Conservation (phyloP, 805 yeast genomes). For the Yamadazyma sp. region DNA sequence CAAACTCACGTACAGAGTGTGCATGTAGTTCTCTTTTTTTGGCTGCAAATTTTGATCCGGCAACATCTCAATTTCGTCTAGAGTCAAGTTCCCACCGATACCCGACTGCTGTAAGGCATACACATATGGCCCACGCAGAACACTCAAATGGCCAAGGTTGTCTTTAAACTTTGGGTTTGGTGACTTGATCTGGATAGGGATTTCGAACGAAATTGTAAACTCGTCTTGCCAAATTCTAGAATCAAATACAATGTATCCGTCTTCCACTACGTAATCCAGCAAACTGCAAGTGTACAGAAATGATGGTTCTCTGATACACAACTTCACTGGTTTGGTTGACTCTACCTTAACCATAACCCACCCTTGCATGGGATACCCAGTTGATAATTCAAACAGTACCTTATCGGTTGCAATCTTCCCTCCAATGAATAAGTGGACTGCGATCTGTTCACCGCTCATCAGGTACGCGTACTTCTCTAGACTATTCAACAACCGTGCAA, state of each 20-base stretch:
- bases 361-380: conserved; percentile 18
- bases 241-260: conserved; percentile 16
- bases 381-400: conserved; percentile 7
- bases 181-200: conserved; percentile 14
- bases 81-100: conserved; percentile 3
- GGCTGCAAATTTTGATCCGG: conserved; percentile 10
- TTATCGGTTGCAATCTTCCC: conserved; percentile 6
- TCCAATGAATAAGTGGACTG: conserved; percentile 19
- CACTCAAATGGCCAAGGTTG: conserved; percentile 18
- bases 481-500: conserved; percentile 21
- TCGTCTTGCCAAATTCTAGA: conserved; percentile 11
- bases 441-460: conserved; percentile 10
- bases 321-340: conserved; percentile 11
- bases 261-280: conserved; percentile 1
- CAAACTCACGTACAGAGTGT: conserved; percentile 12
- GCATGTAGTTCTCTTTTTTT: neutral
- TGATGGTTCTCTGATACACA: conserved; percentile 17
- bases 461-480: conserved; percentile 19
- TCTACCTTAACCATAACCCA: conserved; percentile 8
- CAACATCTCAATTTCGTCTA: conserved; percentile 14
- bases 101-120: conserved; percentile 20
- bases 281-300: conserved; percentile 5
- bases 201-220: conserved; percentile 12
- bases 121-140: conserved; percentile 21
- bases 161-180: conserved; percentile 20